phyloP scores from a whole-genome alignment of 257 asterid species.

The Capsicum rhomboideum region DNA sequence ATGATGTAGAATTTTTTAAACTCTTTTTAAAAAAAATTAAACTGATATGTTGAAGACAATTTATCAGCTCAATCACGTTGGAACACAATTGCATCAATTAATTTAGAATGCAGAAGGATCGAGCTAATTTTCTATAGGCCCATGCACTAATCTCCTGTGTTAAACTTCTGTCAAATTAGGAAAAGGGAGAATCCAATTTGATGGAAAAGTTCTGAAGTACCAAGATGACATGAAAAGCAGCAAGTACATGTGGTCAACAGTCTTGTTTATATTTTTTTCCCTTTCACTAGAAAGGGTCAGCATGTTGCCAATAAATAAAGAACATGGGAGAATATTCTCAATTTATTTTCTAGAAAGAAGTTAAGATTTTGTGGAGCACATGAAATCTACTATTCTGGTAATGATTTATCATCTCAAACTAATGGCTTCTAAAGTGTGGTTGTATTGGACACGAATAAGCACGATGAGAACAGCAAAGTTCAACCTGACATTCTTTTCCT shows the following conservation, averaged over 20 bases:
- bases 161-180: too few species aligned
- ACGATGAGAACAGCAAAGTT: not conserved
- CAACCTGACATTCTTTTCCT: not conserved
- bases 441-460: not conserved
- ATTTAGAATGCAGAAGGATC: not conserved
- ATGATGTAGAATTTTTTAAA: too few species aligned
- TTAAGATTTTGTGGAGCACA: not conserved
- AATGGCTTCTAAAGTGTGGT: not conserved
- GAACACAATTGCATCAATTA: not conserved
- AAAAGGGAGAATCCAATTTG: too few species aligned
- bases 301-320: not conserved
- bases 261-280: not conserved
- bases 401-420: not conserved
- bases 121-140: not conserved
- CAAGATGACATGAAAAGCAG: not conserved
- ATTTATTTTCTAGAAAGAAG: not conserved
- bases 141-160: not conserved
- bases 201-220: not conserved
- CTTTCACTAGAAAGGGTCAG: not conserved
- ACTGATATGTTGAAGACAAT: too few species aligned
- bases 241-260: not conserved
- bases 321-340: not conserved
- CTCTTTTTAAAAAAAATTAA: too few species aligned
- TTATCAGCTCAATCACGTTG: not conserved
- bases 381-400: not conserved